A percentile compares a stretch with the other conserved stretches of the same genome.
Evolutionary conservation across 2,329 filamentous ascomycete genomes (phyloP).

Genomic region (Fusarium fujikuroi): DNA sequence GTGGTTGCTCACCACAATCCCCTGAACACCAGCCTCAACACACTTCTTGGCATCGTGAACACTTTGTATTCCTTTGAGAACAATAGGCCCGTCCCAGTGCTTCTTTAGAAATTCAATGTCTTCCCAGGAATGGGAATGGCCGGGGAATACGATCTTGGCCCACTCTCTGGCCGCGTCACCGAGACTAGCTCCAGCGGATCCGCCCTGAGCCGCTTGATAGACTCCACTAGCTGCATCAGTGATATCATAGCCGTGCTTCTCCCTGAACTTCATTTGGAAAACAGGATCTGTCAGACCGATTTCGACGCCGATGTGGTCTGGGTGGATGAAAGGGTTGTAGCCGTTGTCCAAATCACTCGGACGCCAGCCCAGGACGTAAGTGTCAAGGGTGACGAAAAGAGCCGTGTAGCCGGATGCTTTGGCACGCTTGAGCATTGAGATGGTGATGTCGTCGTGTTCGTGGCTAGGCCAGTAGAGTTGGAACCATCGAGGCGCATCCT

Average conservation of each 20-base stretch:
- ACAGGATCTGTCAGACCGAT: constrained; percentile 30
- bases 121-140: constrained; percentile 27
- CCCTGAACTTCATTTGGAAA: constrained; percentile 23
- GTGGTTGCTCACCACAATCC: constrained; percentile 30
- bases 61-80: constrained; percentile 29
- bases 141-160: constrained; percentile 32
- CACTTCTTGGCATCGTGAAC: constrained; percentile 23
- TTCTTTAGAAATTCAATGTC: constrained; percentile 26
- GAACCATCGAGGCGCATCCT: constrained; percentile 13
- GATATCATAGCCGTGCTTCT: constrained; percentile 25
- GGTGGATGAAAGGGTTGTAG: constrained; percentile 31
- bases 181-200: constrained; percentile 17
- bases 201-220: constrained; percentile 22
- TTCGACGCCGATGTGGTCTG: constrained; percentile 28
- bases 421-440: constrained; percentile 11
- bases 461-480: constrained; percentile 30
- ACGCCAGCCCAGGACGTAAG: constrained; percentile 17
- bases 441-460: constrained; percentile 25
- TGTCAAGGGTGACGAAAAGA: constrained; percentile 13
- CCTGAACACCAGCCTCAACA: constrained; percentile 17
- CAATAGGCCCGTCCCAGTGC: constrained; percentile 24
- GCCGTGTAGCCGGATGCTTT: constrained; percentile 9
- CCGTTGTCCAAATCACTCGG: constrained; percentile 23
- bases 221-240: constrained; percentile 9
- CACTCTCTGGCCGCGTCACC: constrained; percentile 23